Base-by-base conservation (phyloP, 106 monocot species). In the Dendrobium officinale region DNA sequence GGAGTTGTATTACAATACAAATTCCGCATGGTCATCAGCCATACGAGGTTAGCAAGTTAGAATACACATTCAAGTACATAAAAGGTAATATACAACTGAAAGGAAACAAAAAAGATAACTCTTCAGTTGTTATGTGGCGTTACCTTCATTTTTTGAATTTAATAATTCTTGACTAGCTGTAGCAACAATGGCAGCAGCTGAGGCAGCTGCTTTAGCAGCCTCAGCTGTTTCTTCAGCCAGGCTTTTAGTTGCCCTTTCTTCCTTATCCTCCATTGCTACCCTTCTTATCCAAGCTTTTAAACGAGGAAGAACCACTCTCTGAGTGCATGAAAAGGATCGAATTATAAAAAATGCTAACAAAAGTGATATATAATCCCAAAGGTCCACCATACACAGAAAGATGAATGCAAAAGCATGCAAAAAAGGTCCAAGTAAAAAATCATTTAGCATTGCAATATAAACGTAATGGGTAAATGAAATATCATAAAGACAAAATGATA, bases 121-220 rank as follows among this genome's bases (percentile, higher is more conserved):
- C 4, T 45, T 22, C 22, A 42, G 72, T 77, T 59, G 7, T n/a
- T 37, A 19, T 17, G 78, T 5, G 6, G 58, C 10, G 37, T 4
- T 40, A 98, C 98, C 98, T 90, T 98, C 91, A 86, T 49, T 83
- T 79, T 86, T 92, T 58, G 92, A 81, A 67, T 75, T 88, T 42
- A 98, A 79, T 76, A 98, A 80, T 55, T 95, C 98, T 88, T 98
- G 86, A 77, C 92, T 92, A 78, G 88, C 86, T 89, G 91, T 86
- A 67, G 92, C 98, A 75, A 93, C 85, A 78, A 86, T 67, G 73
- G 94, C 87, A 84, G 95, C 92, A 75, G 98, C 92, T 78, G 92
- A 83, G 29, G 91, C 89, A 81, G 95, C 90, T 78, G 78, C 78
- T 95, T 91, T 92, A 72, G 92, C 92, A 80, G 98, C 98, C 82